Percentiles rank a stretch among this genome's conserved stretches.
These are phyloP conservation scores for Drosera spatulata DNA, from an alignment of 179 eudicot species.

Conservation along the genomic window DNA sequence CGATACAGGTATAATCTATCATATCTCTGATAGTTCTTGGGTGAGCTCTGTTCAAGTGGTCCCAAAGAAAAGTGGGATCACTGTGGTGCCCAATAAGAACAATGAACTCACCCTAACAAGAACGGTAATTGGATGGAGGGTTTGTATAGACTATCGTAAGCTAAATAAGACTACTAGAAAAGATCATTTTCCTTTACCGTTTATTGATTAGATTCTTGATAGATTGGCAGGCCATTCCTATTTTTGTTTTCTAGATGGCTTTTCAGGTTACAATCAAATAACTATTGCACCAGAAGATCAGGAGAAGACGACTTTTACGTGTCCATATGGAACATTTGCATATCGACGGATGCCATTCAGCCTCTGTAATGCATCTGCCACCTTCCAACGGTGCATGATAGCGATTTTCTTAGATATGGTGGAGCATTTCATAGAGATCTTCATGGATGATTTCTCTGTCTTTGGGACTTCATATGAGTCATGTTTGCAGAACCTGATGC, in stretches of 20 bases:
- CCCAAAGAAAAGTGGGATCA: neutral
- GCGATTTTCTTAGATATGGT: neutral
- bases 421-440: neutral
- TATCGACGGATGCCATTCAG: neutral
- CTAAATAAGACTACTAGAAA: neutral
- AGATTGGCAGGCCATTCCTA: neutral
- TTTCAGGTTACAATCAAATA: constrained; percentile 1
- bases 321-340: neutral
- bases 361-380: neutral
- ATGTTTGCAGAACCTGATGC: neutral
- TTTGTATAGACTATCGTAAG: constrained; percentile 1
- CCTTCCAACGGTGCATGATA: neutral
- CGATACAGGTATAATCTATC: neutral
- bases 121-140: neutral
- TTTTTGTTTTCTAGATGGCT: neutral
- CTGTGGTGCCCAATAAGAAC: neutral
- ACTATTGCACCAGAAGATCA: neutral
- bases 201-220: neutral
- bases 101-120: neutral
- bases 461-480: neutral
- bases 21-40: neutral
- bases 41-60: neutral
- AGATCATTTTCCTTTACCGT: neutral
- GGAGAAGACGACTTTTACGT: neutral
- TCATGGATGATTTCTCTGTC: constrained; percentile 3